These are phyloP conservation scores for Cyclotella sp. DNA, from an alignment of 108 stramenopile species.

Conservation along the genomic window DNA sequence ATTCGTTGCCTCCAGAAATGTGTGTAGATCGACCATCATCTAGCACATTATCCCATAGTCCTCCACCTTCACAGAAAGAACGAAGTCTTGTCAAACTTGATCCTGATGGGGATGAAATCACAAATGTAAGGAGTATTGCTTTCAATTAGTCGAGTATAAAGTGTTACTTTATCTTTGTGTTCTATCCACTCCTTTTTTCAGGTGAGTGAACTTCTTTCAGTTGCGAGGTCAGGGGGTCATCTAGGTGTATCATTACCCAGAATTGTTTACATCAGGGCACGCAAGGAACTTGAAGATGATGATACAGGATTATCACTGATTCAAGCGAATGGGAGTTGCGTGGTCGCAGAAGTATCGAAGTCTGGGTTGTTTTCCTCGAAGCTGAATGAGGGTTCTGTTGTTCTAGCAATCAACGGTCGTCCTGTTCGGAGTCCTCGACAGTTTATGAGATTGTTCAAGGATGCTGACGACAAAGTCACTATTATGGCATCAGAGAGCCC, in stretches of 20 bases:
- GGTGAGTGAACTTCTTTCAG: slow-evolving; percentile 29
- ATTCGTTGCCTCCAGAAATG: not conserved
- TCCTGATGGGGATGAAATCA: slow-evolving; percentile 23
- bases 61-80: not conserved
- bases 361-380: slow-evolving; percentile 19
- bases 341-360: slow-evolving; percentile 38
- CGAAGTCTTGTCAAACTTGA: not conserved
- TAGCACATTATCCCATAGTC: too few relatives aligned
- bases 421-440: slow-evolving; percentile 31
- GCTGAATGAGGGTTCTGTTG: slow-evolving; percentile 30
- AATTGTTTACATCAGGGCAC: slow-evolving; percentile 14
- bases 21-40: not conserved
- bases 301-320: slow-evolving; percentile 37
- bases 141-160: not conserved
- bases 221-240: slow-evolving; percentile 23
- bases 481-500: slow-evolving; percentile 28
- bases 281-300: slow-evolving; percentile 21
- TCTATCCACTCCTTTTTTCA: not conserved
- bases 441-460: slow-evolving; percentile 35
- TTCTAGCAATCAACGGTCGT: slow-evolving; percentile 37
- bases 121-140: not conserved
- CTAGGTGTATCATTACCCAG: not conserved
- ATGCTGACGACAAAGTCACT: slow-evolving; percentile 13
- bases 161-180: too few relatives aligned
- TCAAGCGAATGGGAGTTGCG: slow-evolving; percentile 26